A percentile compares a stretch with the other conserved stretches of the same genome.
Conservation (phyloP, 2,329 filamentous ascomycete species). For the Aspergillus spinulosporus region DNA sequence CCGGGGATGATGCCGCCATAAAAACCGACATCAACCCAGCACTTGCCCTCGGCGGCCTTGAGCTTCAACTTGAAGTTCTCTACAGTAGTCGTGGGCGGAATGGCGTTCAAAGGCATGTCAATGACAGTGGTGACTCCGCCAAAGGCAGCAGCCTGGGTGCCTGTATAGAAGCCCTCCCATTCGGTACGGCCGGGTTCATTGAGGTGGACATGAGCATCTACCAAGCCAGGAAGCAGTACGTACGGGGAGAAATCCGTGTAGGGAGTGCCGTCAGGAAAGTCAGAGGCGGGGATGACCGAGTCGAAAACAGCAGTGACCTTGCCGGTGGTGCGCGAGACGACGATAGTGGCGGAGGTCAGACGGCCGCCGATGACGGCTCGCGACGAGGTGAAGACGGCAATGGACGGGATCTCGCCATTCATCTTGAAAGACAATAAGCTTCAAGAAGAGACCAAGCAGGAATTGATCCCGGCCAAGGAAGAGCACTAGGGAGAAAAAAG, state of each 20-base stretch:
- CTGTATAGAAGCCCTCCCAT: constrained; percentile 98
- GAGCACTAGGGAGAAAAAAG: constrained; percentile 21
- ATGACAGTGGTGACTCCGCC: constrained; percentile 95
- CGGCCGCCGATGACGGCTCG: constrained; percentile 76
- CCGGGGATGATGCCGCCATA: constrained; percentile 94
- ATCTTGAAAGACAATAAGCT: constrained; percentile 12
- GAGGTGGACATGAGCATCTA: constrained; percentile 95
- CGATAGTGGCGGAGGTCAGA: constrained; percentile 79
- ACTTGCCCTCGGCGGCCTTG: constrained; percentile 77
- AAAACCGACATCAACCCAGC: constrained; percentile 99
- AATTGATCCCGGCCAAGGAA: constrained; percentile 5
- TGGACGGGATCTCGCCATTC: constrained; percentile 41
- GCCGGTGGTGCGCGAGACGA: constrained; percentile 73
- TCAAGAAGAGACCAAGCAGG: constrained; percentile 7
- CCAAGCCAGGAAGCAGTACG: constrained; percentile 83
- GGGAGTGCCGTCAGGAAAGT: constrained; percentile 69
- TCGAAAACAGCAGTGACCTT: constrained; percentile 79
- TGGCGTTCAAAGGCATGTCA: constrained; percentile 97
- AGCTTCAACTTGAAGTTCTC: constrained; percentile 81
- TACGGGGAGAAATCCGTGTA: constrained; percentile 85
- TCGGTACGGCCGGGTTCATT: constrained; percentile 96
- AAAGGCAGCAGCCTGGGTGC: constrained; percentile 88
- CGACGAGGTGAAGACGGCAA: constrained; percentile 79
- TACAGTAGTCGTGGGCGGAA: constrained; percentile 92
- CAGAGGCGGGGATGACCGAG: constrained; percentile 69